These are phyloP conservation scores for Talaromyces amestolkiae DNA, from an alignment of 2,329 filamentous ascomycete species.

Conservation along the genomic window DNA sequence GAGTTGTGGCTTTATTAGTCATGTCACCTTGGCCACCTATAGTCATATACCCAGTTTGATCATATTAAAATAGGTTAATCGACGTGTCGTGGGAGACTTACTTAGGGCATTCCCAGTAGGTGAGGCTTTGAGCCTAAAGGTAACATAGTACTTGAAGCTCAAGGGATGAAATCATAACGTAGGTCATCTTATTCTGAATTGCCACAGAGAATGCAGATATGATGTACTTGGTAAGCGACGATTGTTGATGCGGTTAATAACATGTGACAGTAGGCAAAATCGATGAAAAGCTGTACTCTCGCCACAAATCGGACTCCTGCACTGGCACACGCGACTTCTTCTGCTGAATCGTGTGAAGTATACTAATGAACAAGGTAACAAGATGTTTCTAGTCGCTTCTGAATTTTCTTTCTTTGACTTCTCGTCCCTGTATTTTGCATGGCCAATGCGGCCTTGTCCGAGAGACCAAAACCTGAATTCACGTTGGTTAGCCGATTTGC, in stretches of 20 bases:
- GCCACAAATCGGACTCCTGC: not conserved
- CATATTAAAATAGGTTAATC: not conserved
- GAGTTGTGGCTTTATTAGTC: not conserved
- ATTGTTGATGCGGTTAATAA: not conserved
- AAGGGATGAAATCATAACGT: not conserved
- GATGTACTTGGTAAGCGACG: too few species aligned
- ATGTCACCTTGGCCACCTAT: not conserved
- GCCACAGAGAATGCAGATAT: not conserved
- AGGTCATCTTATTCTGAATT: not conserved
- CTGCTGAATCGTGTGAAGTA: not conserved
- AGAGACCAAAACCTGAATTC: not conserved
- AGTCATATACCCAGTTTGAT: not conserved
- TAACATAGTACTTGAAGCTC: not conserved
- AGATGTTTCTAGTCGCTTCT: not conserved
- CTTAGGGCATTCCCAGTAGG: not conserved
- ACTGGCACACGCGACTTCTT: too few species aligned
- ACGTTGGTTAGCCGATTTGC: not conserved
- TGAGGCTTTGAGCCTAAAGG: not conserved
- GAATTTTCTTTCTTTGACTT: not conserved
- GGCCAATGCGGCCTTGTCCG: not conserved
- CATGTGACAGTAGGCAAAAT: not conserved
- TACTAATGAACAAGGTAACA: not conserved
- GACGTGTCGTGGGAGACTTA: not conserved
- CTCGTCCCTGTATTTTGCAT: not conserved
- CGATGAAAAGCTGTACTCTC: not conserved